Evolutionary conservation across 345 rosid species (phyloP), one percentile per base, ranked within the genome.

Genomic region (Carallia brachiata): DNA sequence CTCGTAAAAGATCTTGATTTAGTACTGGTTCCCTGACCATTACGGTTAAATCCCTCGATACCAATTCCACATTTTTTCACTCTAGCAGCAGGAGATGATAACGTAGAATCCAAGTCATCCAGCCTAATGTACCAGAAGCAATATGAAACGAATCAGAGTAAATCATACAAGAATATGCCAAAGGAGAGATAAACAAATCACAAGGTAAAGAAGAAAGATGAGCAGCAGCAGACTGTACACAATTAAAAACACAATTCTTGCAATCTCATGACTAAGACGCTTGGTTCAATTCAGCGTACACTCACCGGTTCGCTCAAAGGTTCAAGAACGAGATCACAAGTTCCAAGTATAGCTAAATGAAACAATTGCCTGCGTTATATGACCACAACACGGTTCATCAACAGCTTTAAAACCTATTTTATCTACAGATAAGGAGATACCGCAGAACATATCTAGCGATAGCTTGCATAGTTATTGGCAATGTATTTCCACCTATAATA

Each of bases 81-180:
- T 78, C 82, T 76, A 48, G 88, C 0, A 65, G 84, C 95, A 59
- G 94, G 86, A 36, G 96, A 61, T 65, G 94, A 83, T 5, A 96
- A 83, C 62, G 82, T 72, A 37, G 98, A 90, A 74, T 91, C 98
- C 95, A 91, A 83, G 78, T 91, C 93, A 30, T 94, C 98, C 87
- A 94, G 83, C 90, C 98, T 91, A 79, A 27, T 70, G 76, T 70
- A 67, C 62, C 0, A 72, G n/a, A 2, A 69, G 36, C 50, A 69
- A 67, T 44, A 66, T 55, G 50, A 3, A 66, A 10, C 13, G 66
- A 57, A 32, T 65, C 30, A 66, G 19, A 65, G 18, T 60, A 19
- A 62, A 52, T 39, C n/a, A 59, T 40, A 47, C 17, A 12, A 13
- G 15, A 23, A 27, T 36, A 32, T 31, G 15, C 61, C 13, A 31